A percentile compares a stretch with the other conserved stretches of the same genome.
phyloP scores from a whole-genome alignment of 2,329 filamentous ascomycete species.

The Penicillium rolfsii region DNA sequence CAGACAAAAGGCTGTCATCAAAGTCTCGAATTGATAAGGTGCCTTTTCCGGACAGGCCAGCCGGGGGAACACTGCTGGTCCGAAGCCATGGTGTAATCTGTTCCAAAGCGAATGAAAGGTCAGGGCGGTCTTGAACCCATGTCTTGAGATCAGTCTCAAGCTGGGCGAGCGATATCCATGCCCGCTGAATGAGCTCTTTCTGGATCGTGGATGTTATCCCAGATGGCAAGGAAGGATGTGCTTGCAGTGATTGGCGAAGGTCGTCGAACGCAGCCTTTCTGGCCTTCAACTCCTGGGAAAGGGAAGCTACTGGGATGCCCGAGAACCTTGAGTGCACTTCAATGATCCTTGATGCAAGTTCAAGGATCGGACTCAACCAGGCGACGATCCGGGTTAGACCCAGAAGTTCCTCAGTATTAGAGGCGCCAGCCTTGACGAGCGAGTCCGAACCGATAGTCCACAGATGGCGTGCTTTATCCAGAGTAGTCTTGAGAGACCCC shows the following conservation, averaged over 20 bases:
- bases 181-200: constrained; percentile 35
- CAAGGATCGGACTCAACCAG: constrained; percentile 74
- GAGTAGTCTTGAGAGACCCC: constrained; percentile 33
- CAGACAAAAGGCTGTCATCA: constrained; percentile 61
- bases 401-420: constrained; percentile 24
- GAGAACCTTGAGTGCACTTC: constrained; percentile 70
- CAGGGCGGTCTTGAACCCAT: constrained; percentile 55
- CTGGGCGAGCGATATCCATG: constrained; percentile 32
- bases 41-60: constrained; percentile 19
- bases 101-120: constrained; percentile 65
- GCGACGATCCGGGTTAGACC: constrained; percentile 36
- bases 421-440: constrained; percentile 28
- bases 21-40: constrained; percentile 51
- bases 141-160: constrained; percentile 49
- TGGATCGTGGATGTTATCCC: constrained; percentile 49
- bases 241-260: constrained; percentile 48
- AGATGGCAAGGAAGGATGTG: constrained; percentile 55
- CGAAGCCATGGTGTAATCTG: constrained; percentile 70
- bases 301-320: constrained; percentile 51
- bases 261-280: constrained; percentile 57
- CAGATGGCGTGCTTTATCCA: constrained; percentile 39
- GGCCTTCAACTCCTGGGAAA: constrained; percentile 52
- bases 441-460: constrained; percentile 35
- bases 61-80: constrained; percentile 29
- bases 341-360: constrained; percentile 64